Evolutionary conservation across 1,284 basidiomycete genomes (phyloP), one percentile per base, ranked within the genome.

Genomic region (Austroboletus novae-zelandiae): DNA sequence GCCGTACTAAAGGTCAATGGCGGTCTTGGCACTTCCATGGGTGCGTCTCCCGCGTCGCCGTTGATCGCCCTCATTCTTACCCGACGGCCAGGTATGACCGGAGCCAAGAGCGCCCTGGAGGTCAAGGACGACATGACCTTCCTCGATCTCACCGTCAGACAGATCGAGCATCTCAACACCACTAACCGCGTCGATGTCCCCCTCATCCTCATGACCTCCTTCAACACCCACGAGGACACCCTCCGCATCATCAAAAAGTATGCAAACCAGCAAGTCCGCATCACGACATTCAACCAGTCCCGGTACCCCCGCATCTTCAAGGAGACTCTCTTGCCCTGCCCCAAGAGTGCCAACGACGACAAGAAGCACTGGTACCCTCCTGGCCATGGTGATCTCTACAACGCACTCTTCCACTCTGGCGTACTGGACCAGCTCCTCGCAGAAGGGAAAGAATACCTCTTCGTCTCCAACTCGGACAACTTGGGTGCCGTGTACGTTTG

Each of bases 1-100:
- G 97, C 96, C 36, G 97, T 99, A 32, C 88, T 99, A 76, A 99
- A 99, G 78, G 91, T 99, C 71, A 99, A 99, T 73, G 97, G 97
- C 73, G 97, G 97, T 75, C 88, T 99, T 55, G 97, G 97, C 65
- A 96, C 94, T 36, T 96, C 94, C 50, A 96, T 96, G 93, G 94
- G 93, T 79, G 56, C 40, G 79, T 68, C 20, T 45, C 37, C 34
- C 34, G 39, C 18, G 23, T 32, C 35, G 14, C 30, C 36, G 18
- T 30, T 1, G 34, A 39, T 51, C 37, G n/a, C 42, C 20, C 43
- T 56, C 44, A 70, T 55, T 40, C 14, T 13, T 2, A 32, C 27
- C n/a, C 41, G 30, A 37, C 9, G 34, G 15, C 8, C 57, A 89
- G 86, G 86, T 47, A 95, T 95, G 92, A 95, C 92, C 27, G 94